Evolutionary conservation across 352 stramenopile species (phyloP).

Genomic region (Phytopythium delawarense): DNA sequence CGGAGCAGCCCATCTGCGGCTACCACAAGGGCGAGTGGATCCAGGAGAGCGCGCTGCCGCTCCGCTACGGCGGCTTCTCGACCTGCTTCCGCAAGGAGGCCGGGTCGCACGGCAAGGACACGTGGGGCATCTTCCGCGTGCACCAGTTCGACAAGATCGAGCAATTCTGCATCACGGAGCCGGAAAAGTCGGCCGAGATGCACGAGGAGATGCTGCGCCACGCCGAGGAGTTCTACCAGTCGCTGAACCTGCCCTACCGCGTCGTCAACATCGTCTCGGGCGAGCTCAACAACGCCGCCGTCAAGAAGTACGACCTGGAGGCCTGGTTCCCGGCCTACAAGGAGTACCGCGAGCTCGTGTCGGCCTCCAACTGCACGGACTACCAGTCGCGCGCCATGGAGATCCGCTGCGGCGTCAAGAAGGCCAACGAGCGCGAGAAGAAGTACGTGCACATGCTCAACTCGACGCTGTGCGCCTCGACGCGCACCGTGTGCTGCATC

Average conservation of each 20-base stretch:
- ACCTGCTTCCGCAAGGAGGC: constrained; percentile 99
- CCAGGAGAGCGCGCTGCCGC: constrained; percentile 72
- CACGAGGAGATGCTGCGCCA: constrained; percentile 90
- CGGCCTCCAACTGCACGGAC: constrained; percentile 99
- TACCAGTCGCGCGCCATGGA: constrained; percentile 97
- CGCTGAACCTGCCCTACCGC: constrained; percentile 97
- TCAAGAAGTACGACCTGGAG: constrained; percentile 99
- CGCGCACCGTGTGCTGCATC: constrained; percentile 98
- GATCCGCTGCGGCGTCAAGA: constrained; percentile 96
- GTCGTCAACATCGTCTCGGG: constrained; percentile 99
- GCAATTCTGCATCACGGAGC: constrained; percentile 97
- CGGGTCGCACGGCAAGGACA: constrained; percentile 98
- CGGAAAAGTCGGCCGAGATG: constrained; percentile 91
- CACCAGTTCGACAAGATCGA: constrained; percentile 99
- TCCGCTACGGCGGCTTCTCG: constrained; percentile 94
- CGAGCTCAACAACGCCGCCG: constrained; percentile 98
- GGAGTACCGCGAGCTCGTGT: constrained; percentile 98
- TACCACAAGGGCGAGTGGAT: constrained; percentile 96
- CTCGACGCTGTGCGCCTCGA: constrained; percentile 97
- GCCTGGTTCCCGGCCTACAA: constrained; percentile 99
- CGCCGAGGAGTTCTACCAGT: constrained; percentile 98
- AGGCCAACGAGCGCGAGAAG: constrained; percentile 93
- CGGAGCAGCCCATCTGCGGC: constrained; percentile 98
- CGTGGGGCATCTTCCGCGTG: constrained; percentile 99
- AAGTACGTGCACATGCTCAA: constrained; percentile 99